Conservation (phyloP, 2,329 filamentous ascomycete species). For the Fusarium temperatum region DNA sequence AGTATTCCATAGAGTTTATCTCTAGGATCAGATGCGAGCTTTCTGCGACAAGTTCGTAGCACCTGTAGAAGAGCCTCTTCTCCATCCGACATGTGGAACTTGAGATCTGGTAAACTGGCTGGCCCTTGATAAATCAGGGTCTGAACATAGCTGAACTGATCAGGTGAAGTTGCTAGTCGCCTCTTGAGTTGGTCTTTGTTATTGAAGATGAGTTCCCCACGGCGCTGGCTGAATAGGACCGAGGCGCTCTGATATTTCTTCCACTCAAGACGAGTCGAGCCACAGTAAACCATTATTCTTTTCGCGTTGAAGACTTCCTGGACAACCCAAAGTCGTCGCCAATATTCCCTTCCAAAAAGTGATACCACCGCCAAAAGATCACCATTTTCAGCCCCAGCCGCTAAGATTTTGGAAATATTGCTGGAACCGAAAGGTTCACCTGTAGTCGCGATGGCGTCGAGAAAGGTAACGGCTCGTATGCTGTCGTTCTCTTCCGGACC, state of each 20-base stretch:
- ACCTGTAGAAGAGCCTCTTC: slow-evolving; percentile 11
- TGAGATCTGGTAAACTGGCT: neutral
- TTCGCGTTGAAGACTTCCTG: slow-evolving; percentile 25
- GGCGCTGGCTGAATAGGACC: neutral
- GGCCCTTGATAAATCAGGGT: slow-evolving; percentile 15
- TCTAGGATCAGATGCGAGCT: slow-evolving; percentile 13
- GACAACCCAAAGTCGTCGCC: slow-evolving; percentile 18
- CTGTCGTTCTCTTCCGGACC: slow-evolving; percentile 19
- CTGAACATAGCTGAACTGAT: slow-evolving; percentile 14
- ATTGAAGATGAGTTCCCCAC: slow-evolving; percentile 3
- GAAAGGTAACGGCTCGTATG: neutral
- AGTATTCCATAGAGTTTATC: slow-evolving; percentile 22
- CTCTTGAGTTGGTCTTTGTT: neutral
- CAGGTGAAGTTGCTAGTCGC: neutral
- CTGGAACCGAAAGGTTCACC: neutral
- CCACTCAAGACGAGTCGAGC: slow-evolving; percentile 1
- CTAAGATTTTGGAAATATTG: neutral
- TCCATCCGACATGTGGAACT: neutral
- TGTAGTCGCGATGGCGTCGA: neutral
- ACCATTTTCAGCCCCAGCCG: neutral
- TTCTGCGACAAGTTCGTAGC: slow-evolving; percentile 5
- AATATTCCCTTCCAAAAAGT: slow-evolving; percentile 18
- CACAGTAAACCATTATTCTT: slow-evolving; percentile 10
- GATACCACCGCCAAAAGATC: slow-evolving; percentile 16
- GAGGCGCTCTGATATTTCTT: neutral